Percentiles rank a stretch among this genome's conserved stretches.
Conservation (phyloP, 139 green algal genomes). For the Parachlorella kessleri region DNA sequence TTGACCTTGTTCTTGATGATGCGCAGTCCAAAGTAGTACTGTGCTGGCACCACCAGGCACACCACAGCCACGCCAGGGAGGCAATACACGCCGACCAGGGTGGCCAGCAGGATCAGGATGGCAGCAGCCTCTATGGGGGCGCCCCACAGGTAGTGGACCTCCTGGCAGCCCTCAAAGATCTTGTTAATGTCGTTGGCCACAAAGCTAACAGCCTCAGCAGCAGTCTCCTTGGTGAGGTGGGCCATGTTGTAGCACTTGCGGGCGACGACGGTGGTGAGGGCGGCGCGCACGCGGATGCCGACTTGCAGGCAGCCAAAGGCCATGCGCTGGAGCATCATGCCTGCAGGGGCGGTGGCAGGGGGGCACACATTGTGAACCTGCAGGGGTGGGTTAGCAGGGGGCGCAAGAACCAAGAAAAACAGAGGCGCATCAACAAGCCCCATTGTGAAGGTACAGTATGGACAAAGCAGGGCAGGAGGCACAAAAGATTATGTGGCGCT, state of each 20-base stretch:
- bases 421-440: no score
- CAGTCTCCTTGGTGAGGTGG: conserved; percentile 53
- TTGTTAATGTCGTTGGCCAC: conserved; percentile 66
- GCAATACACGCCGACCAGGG: conserved; percentile 53
- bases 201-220: conserved; percentile 56
- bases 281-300: conserved; percentile 53
- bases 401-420: no score
- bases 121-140: conserved; percentile 58
- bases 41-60: conserved; percentile 47
- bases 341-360: no score
- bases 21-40: conserved; percentile 69
- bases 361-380: no score
- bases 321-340: conserved; percentile 67
- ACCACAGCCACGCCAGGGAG: conserved; percentile 44
- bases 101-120: conserved; percentile 61
- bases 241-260: conserved; percentile 65
- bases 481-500: no score
- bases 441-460: no score
- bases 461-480: no score
- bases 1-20: conserved; percentile 67
- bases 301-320: conserved; percentile 53
- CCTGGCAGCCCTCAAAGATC: conserved; percentile 67
- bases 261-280: conserved; percentile 55
- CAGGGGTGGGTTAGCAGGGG: no score
- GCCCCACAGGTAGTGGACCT: conserved; percentile 73